phyloP scores from a whole-genome alignment of 75 land plant genomes.

The Adiantum capillusveneris region DNA sequence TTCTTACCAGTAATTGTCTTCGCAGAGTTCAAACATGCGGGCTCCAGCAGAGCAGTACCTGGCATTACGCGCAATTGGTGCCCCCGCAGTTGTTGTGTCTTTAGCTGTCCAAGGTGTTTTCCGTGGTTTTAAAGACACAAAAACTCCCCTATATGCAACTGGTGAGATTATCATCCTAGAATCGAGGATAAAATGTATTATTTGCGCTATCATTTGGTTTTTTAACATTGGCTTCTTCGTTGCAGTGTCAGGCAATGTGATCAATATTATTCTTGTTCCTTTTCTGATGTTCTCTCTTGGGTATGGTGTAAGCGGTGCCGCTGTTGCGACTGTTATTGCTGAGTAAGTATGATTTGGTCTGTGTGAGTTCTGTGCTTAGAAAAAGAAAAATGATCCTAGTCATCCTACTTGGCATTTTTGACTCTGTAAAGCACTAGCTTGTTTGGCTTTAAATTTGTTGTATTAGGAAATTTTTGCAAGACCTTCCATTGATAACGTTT shows the following conservation, averaged over 20 bases:
- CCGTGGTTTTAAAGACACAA: slow-evolving; percentile 87
- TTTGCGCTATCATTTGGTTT: background rate
- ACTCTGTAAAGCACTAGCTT: background rate
- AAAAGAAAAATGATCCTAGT: background rate
- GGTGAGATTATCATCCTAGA: slow-evolving; percentile 31
- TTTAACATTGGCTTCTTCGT: background rate
- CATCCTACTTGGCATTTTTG: background rate
- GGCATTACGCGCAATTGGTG: slow-evolving; percentile 72
- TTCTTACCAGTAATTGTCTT: background rate
- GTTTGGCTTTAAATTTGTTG: no score
- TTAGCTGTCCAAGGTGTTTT: slow-evolving; percentile 89
- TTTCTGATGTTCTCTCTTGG: slow-evolving; percentile 57
- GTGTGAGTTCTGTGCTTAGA: background rate
- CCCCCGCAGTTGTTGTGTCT: slow-evolving; percentile 88
- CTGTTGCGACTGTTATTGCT: slow-evolving; percentile 83
- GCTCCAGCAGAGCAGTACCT: slow-evolving; percentile 63
- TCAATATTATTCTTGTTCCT: slow-evolving; percentile 74
- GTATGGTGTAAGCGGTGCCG: slow-evolving; percentile 87
- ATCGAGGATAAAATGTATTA: background rate
- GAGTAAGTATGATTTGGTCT: slow-evolving; percentile 51
- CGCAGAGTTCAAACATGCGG: slow-evolving; percentile 70
- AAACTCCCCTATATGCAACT: slow-evolving; percentile 81
- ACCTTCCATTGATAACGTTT: no score
- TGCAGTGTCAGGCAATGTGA: slow-evolving; percentile 61
- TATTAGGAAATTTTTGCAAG: no score